These are phyloP conservation scores for Ogataea nonfermentans DNA, from an alignment of 805 yeast species.

Conservation along the genomic window DNA sequence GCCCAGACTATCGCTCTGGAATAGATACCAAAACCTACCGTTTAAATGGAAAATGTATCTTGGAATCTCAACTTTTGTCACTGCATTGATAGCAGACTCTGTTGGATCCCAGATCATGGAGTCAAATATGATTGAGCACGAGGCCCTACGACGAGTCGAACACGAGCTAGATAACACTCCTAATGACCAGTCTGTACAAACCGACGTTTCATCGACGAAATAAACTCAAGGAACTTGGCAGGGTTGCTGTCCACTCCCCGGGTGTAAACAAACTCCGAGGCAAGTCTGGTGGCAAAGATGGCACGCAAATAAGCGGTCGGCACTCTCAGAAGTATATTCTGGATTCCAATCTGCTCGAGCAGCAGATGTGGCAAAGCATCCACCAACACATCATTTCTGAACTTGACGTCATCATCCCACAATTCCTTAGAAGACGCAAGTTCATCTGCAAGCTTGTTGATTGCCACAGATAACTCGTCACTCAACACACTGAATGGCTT, in stretches of 20 bases:
- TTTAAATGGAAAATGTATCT: constrained; percentile 32
- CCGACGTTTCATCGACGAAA: constrained; percentile 54
- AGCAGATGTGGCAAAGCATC: constrained; percentile 79
- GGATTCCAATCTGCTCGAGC: constrained; percentile 62
- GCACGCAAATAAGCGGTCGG: constrained; percentile 89
- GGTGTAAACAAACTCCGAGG: constrained; percentile 80
- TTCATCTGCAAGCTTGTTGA: constrained; percentile 83
- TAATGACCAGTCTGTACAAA: constrained; percentile 8
- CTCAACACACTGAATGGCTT: constrained; percentile 66
- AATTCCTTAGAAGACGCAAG: constrained; percentile 75
- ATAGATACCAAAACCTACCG: constrained; percentile 27
- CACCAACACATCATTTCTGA: constrained; percentile 73
- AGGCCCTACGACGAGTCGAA: constrained; percentile 33
- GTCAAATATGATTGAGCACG: constrained; percentile 32
- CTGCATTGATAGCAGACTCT: constrained; percentile 33
- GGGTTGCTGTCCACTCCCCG: constrained; percentile 81
- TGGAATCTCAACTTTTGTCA: constrained; percentile 32
- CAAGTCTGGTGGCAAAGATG: constrained; percentile 80
- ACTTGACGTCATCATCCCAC: constrained; percentile 75
- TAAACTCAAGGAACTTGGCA: constrained; percentile 69
- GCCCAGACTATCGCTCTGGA: constrained; percentile 4
- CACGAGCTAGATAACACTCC: constrained; percentile 19
- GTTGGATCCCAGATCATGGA: constrained; percentile 29
- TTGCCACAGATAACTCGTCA: constrained; percentile 79
- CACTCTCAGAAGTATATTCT: constrained; percentile 66